Conservation (phyloP, 257 asterid species). For the Anisodus tanguticus region DNA sequence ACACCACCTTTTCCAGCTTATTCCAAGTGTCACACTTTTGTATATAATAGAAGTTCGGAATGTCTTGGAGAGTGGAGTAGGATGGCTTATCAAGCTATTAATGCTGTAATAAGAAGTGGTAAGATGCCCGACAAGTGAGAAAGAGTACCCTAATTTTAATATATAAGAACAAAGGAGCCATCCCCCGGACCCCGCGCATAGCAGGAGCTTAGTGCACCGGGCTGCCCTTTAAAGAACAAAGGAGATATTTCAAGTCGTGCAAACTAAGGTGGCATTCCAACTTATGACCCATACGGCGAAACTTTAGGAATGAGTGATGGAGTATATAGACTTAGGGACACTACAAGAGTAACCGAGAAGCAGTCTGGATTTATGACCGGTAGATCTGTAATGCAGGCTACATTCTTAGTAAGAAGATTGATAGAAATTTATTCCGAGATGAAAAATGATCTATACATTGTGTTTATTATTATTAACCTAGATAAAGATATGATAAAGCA, state of each 20-base stretch:
- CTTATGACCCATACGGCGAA: not conserved
- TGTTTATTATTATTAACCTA: not conserved
- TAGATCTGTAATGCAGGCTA: not conserved
- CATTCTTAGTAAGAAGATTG: not conserved
- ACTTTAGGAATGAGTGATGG: not conserved
- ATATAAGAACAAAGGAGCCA: not conserved
- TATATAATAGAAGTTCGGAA: not conserved
- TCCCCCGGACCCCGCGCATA: too few species aligned
- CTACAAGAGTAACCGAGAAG: not conserved
- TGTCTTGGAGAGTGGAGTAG: not conserved
- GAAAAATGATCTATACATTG: not conserved
- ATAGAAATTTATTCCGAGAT: not conserved
- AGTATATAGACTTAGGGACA: not conserved
- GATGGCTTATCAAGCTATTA: not conserved
- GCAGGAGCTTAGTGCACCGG: too few species aligned
- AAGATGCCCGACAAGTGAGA: not conserved
- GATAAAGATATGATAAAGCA: not conserved
- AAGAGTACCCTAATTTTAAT: not conserved
- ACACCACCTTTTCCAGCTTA: not conserved
- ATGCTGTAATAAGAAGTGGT: slow-evolving; percentile 4
- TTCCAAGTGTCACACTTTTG: not conserved
- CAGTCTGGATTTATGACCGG: not conserved
- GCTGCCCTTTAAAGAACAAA: too few species aligned
- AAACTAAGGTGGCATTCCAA: slow-evolving; percentile 7
- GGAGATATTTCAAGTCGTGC: not conserved